Evolutionary conservation across 768 basidiomycete species (phyloP).

Genomic region (Boletus huronensis): DNA sequence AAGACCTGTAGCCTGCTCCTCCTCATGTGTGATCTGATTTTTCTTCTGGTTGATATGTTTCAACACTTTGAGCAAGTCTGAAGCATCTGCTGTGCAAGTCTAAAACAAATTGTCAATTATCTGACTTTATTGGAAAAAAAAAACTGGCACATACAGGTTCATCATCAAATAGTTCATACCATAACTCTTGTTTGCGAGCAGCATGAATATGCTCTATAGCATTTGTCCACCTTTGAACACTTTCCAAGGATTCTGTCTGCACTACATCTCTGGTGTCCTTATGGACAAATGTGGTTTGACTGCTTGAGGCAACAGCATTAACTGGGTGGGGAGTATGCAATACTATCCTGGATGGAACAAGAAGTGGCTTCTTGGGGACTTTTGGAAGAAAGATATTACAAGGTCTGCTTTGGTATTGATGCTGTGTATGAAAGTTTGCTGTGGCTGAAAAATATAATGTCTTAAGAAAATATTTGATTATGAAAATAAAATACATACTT

Average conservation of each 20-base stretch:
- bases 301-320: not conserved
- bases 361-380: not conserved
- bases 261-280: not conserved
- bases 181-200: not conserved
- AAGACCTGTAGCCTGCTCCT: conserved; percentile 13
- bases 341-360: not conserved
- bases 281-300: not conserved
- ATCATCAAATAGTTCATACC: conserved; percentile 18
- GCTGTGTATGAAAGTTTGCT: not conserved
- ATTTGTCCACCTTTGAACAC: conserved; percentile 16
- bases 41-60: conserved; percentile 22
- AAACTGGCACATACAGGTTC: conserved; percentile 8
- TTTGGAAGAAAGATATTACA: not conserved
- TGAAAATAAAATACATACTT: not conserved
- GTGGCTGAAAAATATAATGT: not conserved
- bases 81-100: not conserved
- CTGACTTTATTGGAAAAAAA: not conserved
- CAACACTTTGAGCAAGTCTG: conserved; percentile 18
- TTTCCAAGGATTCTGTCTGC: not conserved
- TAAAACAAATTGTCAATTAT: conserved; percentile 1
- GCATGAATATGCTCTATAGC: conserved; percentile 2
- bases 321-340: not conserved
- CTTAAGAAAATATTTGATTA: not conserved
- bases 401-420: not conserved
- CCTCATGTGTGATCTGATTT: conserved; percentile 16